These are phyloP conservation scores for Nannizzia gypsea DNA, from an alignment of 2,329 filamentous ascomycete species.

Conservation along the genomic window DNA sequence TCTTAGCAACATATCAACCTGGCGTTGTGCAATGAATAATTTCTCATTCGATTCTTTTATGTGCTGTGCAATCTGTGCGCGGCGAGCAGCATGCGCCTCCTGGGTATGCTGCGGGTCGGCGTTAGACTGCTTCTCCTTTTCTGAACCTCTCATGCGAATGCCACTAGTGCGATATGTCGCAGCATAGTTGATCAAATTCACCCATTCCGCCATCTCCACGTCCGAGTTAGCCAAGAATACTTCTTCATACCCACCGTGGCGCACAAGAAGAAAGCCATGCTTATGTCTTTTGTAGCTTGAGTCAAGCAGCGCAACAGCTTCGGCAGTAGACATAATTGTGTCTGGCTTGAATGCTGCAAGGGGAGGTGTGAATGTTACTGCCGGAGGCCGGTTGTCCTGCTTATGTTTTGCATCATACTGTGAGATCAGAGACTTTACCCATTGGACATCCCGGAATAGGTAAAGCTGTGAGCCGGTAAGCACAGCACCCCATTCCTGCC, in stretches of 20 bases:
- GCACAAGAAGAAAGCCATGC: constrained; percentile 82
- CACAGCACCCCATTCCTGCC: constrained; percentile 98
- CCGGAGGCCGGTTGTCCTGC: constrained; percentile 58
- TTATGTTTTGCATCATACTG: constrained; percentile 77
- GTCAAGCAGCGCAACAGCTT: constrained; percentile 79
- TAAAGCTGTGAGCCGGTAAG: constrained; percentile 95
- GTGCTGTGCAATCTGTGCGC: constrained; percentile 70
- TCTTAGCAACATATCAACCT: constrained; percentile 69
- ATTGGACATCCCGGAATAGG: constrained; percentile 85
- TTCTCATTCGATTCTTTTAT: constrained; percentile 75
- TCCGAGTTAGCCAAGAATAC: constrained; percentile 84
- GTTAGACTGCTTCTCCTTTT: constrained; percentile 54
- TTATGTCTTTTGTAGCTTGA: constrained; percentile 84
- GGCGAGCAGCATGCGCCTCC: constrained; percentile 71
- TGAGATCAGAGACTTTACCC: constrained; percentile 82
- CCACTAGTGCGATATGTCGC: constrained; percentile 87
- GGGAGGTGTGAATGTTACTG: constrained; percentile 77
- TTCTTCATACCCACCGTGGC: constrained; percentile 77
- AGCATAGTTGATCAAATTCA: constrained; percentile 90
- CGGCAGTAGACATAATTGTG: constrained; percentile 81
- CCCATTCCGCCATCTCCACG: constrained; percentile 88
- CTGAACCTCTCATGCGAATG: constrained; percentile 71
- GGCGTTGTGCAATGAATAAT: constrained; percentile 58
- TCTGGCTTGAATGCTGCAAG: constrained; percentile 89
- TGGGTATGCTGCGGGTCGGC: constrained; percentile 74